Evolutionary conservation across 176 grass and related monocot genomes (phyloP).

Genomic region (Lolium rigidum): DNA sequence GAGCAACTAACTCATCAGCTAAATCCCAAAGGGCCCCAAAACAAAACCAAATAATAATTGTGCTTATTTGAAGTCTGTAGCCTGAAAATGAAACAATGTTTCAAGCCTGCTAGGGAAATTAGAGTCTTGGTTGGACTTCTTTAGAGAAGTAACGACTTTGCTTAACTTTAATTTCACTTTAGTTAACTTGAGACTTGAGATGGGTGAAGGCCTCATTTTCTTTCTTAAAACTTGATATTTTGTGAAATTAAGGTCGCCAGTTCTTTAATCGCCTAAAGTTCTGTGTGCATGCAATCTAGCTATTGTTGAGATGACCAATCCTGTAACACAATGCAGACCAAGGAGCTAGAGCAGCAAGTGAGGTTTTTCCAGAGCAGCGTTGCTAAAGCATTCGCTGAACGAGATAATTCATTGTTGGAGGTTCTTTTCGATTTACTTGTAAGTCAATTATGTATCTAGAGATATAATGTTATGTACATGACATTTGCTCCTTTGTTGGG

Average conservation of each 20-base stretch:
- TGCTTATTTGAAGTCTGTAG: background rate
- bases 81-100: constrained; percentile 18
- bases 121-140: constrained; percentile 8
- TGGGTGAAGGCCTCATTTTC: constrained; percentile 15
- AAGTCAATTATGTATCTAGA: constrained; percentile 40
- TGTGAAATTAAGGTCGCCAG: constrained; percentile 14
- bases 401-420: constrained; percentile 91
- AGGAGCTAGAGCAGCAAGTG: constrained; percentile 93
- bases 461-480: constrained; percentile 26
- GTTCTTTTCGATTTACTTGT: constrained; percentile 50
- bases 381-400: constrained; percentile 88
- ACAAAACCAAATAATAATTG: background rate
- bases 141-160: background rate
- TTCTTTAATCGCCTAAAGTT: constrained; percentile 26
- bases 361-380: constrained; percentile 97
- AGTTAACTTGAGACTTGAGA: constrained; percentile 27
- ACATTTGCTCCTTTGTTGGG: constrained; percentile 18
- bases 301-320: constrained; percentile 21
- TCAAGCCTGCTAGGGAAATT: background rate
- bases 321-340: constrained; percentile 70
- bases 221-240: constrained; percentile 10
- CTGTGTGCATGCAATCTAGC: background rate
- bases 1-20: background rate
- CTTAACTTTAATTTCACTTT: background rate
- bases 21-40: background rate